These are phyloP conservation scores for Ogataea pilisensis DNA, from an alignment of 805 yeast genomes.

Conservation along the genomic window DNA sequence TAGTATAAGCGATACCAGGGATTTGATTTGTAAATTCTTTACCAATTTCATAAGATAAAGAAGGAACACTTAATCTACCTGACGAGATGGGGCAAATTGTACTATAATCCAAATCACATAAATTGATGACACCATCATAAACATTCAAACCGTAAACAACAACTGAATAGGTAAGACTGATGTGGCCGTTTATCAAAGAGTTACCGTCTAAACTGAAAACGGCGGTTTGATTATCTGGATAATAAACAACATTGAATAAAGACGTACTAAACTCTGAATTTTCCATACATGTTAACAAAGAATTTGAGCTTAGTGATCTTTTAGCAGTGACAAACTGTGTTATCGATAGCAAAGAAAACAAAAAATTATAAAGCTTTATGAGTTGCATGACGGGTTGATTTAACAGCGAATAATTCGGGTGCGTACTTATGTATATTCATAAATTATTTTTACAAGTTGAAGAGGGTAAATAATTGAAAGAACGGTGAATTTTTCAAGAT, in stretches of 20 bases:
- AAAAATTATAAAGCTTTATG: neutral
- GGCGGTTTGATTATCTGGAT: slow-evolving; percentile 60
- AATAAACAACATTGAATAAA: slow-evolving; percentile 69
- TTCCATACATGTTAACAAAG: slow-evolving; percentile 89
- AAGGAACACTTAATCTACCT: slow-evolving; percentile 73
- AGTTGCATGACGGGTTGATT: neutral
- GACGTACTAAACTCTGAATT: slow-evolving; percentile 84
- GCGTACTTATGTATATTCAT: too few species aligned
- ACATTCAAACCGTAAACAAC: slow-evolving; percentile 79
- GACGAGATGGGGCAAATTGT: slow-evolving; percentile 81
- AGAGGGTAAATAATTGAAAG: too few species aligned
- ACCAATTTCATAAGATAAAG: slow-evolving; percentile 39
- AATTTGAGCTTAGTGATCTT: slow-evolving; percentile 37
- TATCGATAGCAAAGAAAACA: slow-evolving; percentile 1
- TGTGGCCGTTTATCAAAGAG: slow-evolving; percentile 70
- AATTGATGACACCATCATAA: slow-evolving; percentile 48
- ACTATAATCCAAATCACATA: slow-evolving; percentile 54
- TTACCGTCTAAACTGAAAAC: slow-evolving; percentile 69
- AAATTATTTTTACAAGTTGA: too few species aligned
- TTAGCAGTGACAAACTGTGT: slow-evolving; percentile 24
- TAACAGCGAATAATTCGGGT: too few species aligned
- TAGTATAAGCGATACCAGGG: slow-evolving; percentile 81
- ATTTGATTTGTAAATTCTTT: slow-evolving; percentile 43
- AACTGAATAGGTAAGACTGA: slow-evolving; percentile 60
- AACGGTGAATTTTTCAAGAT: too few species aligned